Conservation (phyloP, 2,329 filamentous ascomycete species). For the Beauveria pseudobassiana region DNA sequence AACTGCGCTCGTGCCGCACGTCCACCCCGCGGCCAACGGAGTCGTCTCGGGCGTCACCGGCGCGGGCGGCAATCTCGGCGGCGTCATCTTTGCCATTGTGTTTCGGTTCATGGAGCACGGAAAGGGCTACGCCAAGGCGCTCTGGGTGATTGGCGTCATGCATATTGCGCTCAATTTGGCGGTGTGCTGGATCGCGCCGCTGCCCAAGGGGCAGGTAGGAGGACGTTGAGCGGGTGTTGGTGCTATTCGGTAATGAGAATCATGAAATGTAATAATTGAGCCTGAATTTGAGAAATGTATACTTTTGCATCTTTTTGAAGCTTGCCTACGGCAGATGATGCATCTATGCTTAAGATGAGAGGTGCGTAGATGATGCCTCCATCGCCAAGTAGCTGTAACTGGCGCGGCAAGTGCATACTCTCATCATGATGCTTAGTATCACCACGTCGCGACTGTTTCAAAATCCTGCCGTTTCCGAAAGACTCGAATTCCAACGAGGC, state of each 20-base stretch:
- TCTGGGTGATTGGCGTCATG: constrained; percentile 79
- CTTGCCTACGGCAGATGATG: not conserved
- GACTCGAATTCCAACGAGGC: not conserved
- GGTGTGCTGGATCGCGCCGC: constrained; percentile 48
- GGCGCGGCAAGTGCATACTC: not conserved
- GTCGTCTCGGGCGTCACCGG: constrained; percentile 70
- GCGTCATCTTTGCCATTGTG: constrained; percentile 73
- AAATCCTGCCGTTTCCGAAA: not conserved
- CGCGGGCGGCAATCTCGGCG: constrained; percentile 75
- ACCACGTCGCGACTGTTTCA: not conserved
- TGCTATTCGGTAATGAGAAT: constrained; percentile 4
- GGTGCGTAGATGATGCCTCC: not conserved
- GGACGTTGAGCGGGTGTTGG: constrained; percentile 12
- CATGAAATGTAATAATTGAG: not conserved
- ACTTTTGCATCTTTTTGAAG: no score
- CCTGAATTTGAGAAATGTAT: not conserved
- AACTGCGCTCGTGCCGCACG: constrained; percentile 78
- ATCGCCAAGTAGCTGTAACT: not conserved
- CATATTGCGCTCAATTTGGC: constrained; percentile 61
- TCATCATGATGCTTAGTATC: not conserved
- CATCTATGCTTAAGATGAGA: constrained; percentile 8
- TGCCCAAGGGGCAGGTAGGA: constrained; percentile 40
- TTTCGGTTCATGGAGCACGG: constrained; percentile 65
- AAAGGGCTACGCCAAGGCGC: constrained; percentile 57
- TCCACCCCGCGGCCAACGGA: constrained; percentile 77